These are phyloP conservation scores for Fraxinus platypoda DNA, from an alignment of 305 asterid genomes.

Conservation along the genomic window DNA sequence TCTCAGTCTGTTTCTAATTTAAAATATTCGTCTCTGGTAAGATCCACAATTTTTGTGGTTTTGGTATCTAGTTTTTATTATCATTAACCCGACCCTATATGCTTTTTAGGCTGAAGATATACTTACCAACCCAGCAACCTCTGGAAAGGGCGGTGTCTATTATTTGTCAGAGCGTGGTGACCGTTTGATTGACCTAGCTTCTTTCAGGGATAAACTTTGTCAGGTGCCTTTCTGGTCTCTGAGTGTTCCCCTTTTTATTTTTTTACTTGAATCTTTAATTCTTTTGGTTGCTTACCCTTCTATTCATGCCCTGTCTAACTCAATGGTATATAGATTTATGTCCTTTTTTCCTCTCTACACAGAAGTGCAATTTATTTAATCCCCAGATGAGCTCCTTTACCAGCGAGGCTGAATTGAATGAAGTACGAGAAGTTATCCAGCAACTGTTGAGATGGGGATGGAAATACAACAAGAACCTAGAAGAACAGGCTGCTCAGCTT, in stretches of 20 bases:
- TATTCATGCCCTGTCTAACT: constrained; percentile 15
- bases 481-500: constrained; percentile 98
- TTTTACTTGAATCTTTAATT: constrained; percentile 15
- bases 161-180: constrained; percentile 94
- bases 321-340: constrained; percentile 11
- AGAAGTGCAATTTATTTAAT: constrained; percentile 65
- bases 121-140: constrained; percentile 58
- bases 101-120: constrained; percentile 78
- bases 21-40: constrained; percentile 77
- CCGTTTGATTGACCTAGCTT: constrained; percentile 76
- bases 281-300: constrained; percentile 14
- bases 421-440: constrained; percentile 71
- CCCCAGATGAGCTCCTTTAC: constrained; percentile 60
- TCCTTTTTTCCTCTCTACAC: constrained; percentile 19
- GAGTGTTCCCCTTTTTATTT: background rate
- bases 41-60: constrained; percentile 23
- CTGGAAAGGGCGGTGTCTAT: constrained; percentile 65
- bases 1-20: constrained; percentile 65
- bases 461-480: constrained; percentile 93
- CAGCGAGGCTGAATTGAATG: constrained; percentile 79
- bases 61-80: background rate
- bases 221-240: constrained; percentile 51
- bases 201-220: constrained; percentile 88
- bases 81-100: constrained; percentile 16
- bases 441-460: constrained; percentile 91